Conservation (phyloP, 2,329 filamentous ascomycete genomes). For the Nemania sp. region DNA sequence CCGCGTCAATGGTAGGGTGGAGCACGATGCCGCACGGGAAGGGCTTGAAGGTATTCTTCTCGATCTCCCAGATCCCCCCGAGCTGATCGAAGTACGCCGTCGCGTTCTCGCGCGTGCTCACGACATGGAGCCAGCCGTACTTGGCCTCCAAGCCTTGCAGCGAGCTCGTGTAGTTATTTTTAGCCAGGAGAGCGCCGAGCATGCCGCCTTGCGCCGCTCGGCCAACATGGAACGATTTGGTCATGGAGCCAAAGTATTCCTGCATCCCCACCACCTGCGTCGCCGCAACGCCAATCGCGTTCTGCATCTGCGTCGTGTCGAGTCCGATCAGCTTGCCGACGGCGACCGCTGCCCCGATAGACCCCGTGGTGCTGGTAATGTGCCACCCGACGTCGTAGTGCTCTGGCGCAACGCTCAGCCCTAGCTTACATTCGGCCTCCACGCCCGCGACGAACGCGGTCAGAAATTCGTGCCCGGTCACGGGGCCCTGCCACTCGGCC, state of each 20-base stretch:
- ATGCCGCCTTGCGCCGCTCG: slow-evolving; percentile 57
- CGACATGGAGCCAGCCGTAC: slow-evolving; percentile 57
- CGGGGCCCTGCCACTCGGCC: slow-evolving; percentile 44
- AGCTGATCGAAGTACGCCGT: slow-evolving; percentile 44
- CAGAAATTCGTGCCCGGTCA: slow-evolving; percentile 52
- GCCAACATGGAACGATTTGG: slow-evolving; percentile 58
- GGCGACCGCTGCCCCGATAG: slow-evolving; percentile 56
- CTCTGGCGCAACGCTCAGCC: slow-evolving; percentile 54
- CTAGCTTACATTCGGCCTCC: slow-evolving; percentile 56
- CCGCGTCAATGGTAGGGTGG: slow-evolving; percentile 58
- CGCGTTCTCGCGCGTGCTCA: slow-evolving; percentile 46
- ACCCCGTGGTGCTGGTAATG: slow-evolving; percentile 56
- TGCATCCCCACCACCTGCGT: slow-evolving; percentile 57
- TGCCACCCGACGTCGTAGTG: slow-evolving; percentile 62
- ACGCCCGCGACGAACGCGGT: slow-evolving; percentile 55
- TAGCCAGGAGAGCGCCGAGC: slow-evolving; percentile 44
- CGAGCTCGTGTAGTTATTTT: slow-evolving; percentile 53
- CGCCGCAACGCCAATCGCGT: slow-evolving; percentile 57
- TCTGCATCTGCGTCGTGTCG: slow-evolving; percentile 44
- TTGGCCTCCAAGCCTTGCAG: slow-evolving; percentile 53
- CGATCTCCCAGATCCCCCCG: slow-evolving; percentile 51
- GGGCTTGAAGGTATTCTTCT: slow-evolving; percentile 59
- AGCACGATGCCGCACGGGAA: slow-evolving; percentile 61
- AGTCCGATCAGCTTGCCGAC: slow-evolving; percentile 52
- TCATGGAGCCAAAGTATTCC: slow-evolving; percentile 59